A percentile compares a stretch with the other conserved stretches of the same genome.
Conservation (phyloP, 176 grass and related monocot genomes). For the Carex myosuroides region DNA sequence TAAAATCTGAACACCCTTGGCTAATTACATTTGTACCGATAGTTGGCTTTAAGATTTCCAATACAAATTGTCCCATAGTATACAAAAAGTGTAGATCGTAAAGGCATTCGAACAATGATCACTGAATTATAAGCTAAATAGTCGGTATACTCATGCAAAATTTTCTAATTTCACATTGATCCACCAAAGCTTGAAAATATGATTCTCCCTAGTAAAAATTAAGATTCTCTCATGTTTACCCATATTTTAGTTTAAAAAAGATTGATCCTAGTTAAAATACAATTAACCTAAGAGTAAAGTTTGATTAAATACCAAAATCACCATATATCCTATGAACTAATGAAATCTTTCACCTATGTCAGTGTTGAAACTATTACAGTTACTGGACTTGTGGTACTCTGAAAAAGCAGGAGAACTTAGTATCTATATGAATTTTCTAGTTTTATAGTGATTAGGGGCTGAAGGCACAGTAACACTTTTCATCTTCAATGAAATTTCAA, state of each 20-base stretch:
- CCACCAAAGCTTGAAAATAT: neutral
- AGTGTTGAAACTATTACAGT: neutral
- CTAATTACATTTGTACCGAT: neutral
- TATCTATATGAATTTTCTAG: neutral
- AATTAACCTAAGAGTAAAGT: neutral
- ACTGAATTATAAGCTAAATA: constrained; percentile 1
- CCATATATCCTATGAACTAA: neutral
- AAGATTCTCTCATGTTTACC: neutral
- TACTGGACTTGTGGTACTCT: neutral
- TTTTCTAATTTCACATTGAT: neutral
- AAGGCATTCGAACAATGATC: neutral
- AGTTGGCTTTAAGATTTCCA: neutral
- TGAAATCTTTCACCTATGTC: neutral
- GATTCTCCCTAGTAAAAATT: neutral
- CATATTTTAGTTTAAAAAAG: neutral
- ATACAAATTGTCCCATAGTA: neutral
- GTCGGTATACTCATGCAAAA: neutral
- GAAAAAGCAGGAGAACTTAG: neutral
- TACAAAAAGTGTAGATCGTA: neutral
- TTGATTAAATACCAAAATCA: neutral
- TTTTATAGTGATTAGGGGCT: neutral
- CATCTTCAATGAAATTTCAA: neutral
- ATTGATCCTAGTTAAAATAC: neutral
- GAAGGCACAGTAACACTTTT: neutral
- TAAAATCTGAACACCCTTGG: neutral